Evolutionary conservation across 1,139 yeast species (phyloP).

Genomic region (Lodderomyces parapsilosis): DNA sequence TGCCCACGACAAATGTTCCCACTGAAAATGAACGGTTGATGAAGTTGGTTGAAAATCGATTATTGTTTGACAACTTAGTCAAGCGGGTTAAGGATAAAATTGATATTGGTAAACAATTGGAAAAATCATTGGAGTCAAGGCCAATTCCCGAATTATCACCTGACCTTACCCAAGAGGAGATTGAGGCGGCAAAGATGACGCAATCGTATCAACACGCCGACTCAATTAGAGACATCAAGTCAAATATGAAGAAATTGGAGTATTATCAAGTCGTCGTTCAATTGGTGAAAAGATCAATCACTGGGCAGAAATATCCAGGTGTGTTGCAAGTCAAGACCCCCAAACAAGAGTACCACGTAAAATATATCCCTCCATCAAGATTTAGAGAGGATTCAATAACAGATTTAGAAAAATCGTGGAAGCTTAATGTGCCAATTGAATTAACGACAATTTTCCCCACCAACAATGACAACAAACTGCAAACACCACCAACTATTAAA

Average conservation of each 20-base stretch:
- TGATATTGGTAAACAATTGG: slow-evolving; percentile 21
- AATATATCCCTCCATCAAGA: slow-evolving; percentile 33
- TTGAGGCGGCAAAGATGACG: slow-evolving; percentile 19
- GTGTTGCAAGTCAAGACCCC: slow-evolving; percentile 28
- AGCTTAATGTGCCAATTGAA: slow-evolving; percentile 30
- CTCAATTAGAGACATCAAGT: slow-evolving; percentile 14
- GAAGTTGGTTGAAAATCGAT: slow-evolving; percentile 19
- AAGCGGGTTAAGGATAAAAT: slow-evolving; percentile 29
- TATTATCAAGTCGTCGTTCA: slow-evolving; percentile 16
- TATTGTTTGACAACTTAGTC: slow-evolving; percentile 28
- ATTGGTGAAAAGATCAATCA: slow-evolving; percentile 16
- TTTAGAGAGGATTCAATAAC: slow-evolving; percentile 17
- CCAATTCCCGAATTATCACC: slow-evolving; percentile 1
- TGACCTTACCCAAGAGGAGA: slow-evolving; percentile 17
- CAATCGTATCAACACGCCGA: slow-evolving; percentile 18
- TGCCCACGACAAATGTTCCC: slow-evolving; percentile 21
- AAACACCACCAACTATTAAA: slow-evolving; percentile 29
- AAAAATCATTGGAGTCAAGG: slow-evolving; percentile 18
- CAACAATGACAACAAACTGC: slow-evolving; percentile 1
- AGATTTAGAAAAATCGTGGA: slow-evolving; percentile 23
- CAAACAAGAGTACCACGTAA: slow-evolving; percentile 23
- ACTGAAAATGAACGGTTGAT: slow-evolving; percentile 15
- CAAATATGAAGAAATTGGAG: slow-evolving; percentile 10
- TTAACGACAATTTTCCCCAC: slow-evolving; percentile 13
- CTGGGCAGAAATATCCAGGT: slow-evolving; percentile 18